Evolutionary conservation across 305 asterid species (phyloP), one percentile per base, ranked within the genome.

Genomic region (Fraxinus floribunda): DNA sequence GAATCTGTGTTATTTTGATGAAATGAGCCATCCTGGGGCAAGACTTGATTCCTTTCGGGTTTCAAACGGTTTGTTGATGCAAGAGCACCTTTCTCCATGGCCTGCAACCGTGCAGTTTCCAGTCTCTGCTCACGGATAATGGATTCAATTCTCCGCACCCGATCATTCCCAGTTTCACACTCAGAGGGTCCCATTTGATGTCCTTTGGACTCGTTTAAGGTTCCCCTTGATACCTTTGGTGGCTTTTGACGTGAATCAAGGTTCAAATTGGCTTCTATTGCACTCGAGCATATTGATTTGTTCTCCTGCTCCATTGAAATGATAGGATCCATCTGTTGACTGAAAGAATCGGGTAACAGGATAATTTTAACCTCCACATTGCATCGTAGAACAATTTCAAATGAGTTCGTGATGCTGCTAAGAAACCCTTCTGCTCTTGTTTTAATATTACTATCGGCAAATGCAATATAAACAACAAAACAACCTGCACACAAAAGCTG

Each of bases 101-200:
- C 97, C 83, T 93, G 98, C 85, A 93, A 84, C 98, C 98, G 91
- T 1, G 99, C 97, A 46, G 98, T 90, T 90, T 96, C 99, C 73
- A 93, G 60, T 81, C 93, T 88, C 87, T 93, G 99, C 83, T 94
- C 97, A 18, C 85, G 94, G 82, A 93, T 93, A 44, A 94, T 93
- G 79, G 97, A 91, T 76, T 93, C 97, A 30, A 92, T 90, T 84
- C 98, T 93, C 89, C 87, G 91, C 62, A 83, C 88, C 0, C 95
- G 98, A 78, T 86, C 78, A 75, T 85, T 86, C 72, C 88, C 93
- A 84, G 83, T 49, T 30, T 80, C 81, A 74, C 88, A 55, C 78
- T 85, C 90, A 30, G 41, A 60, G 71, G 80, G 83, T 44, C 81
- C 87, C 20, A 66, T 80, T 79, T 83, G 88, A 76, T 77, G 83